Evolutionary conservation across 1,284 basidiomycete genomes (phyloP).

Genomic region (Abortiporus biennis): DNA sequence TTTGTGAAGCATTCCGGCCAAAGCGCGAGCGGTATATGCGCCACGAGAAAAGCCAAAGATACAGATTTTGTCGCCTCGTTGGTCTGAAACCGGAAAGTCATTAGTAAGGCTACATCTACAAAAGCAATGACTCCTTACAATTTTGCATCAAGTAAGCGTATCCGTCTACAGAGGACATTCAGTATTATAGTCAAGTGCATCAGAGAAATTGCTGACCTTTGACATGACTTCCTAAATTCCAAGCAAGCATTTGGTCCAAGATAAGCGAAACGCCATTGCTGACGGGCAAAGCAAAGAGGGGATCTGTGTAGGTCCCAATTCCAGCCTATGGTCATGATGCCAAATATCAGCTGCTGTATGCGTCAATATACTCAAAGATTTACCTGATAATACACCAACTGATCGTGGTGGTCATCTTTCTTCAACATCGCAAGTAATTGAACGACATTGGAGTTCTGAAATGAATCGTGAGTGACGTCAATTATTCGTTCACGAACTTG

Average conservation of each 20-base stretch:
- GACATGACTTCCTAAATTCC: conserved; percentile 23
- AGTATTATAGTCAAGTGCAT: not conserved
- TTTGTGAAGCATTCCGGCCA: conserved; percentile 38
- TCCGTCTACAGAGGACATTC: conserved; percentile 22
- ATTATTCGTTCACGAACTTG: not conserved
- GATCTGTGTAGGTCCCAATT: conserved; percentile 19
- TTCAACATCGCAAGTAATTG: conserved; percentile 36
- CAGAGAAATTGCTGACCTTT: conserved; percentile 7
- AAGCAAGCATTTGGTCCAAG: conserved; percentile 24
- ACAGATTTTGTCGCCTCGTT: conserved; percentile 25
- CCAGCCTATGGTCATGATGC: conserved; percentile 17
- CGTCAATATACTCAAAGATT: not conserved
- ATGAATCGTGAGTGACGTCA: not conserved
- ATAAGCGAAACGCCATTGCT: conserved; percentile 16
- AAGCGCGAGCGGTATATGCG: conserved; percentile 38
- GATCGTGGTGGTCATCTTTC: conserved; percentile 38
- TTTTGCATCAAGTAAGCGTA: conserved; percentile 32
- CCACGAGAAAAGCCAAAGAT: conserved; percentile 37
- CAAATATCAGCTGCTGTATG: not conserved
- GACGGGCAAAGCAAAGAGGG: conserved; percentile 15
- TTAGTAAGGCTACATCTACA: not conserved
- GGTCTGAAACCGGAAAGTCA: conserved; percentile 13
- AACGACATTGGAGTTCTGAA: conserved; percentile 17
- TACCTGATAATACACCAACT: conserved; percentile 28
- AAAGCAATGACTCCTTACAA: conserved; percentile 12